Base-by-base conservation (phyloP, 805 yeast genomes). In the Kodamaea hsintzibuensis region DNA sequence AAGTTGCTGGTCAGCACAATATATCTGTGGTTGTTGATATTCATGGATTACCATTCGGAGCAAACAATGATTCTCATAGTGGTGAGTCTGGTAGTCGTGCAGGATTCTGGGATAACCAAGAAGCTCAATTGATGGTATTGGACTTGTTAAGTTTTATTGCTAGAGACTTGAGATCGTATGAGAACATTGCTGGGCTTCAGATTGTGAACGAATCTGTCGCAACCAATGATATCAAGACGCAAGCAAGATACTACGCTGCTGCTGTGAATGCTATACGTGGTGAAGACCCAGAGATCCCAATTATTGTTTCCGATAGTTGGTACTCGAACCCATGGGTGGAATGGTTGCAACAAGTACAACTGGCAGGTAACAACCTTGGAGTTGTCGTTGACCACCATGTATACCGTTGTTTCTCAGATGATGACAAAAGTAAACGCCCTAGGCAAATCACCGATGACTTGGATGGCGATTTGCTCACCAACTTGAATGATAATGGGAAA, bases 281-380 rank as follows among this genome's bases (percentile, higher is more conserved):
- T 17, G 73, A 76, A 13, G 87, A 89, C 63, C 47, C 67, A 1
- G 69, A 69, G 1, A 69, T 91, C 35, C 97, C 97, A 0, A 75
- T 93, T 5, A 73, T 88, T 14, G 88, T 93, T 37, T 89, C 97
- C 1, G 98, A 93, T 66, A 96, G 96, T 2, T 95, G 98, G 98
- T 86, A 91, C 85, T 81, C 95, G 4, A 81, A 81, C 58, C 89
- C 83, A 64, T 89, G 91, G 89, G 85, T 79, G 19, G 74, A 83
- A 56, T 89, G 88, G 85, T 68, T 90, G 7, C 79, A 78, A 49
- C 64, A 71, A 35, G 78, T 79, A 38, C 71, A 71, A 43, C 57
- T 65, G 13, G 62, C 69, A 1, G 69, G 70, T 3, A 68, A 68
- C 2, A 62, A 72, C 13, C 59, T 83, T 4, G 93, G 92, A 1